Percentiles rank a stretch among this genome's conserved stretches.
phyloP scores from a whole-genome alignment of 257 asterid genomes.

The Primulina huaijiensis region DNA sequence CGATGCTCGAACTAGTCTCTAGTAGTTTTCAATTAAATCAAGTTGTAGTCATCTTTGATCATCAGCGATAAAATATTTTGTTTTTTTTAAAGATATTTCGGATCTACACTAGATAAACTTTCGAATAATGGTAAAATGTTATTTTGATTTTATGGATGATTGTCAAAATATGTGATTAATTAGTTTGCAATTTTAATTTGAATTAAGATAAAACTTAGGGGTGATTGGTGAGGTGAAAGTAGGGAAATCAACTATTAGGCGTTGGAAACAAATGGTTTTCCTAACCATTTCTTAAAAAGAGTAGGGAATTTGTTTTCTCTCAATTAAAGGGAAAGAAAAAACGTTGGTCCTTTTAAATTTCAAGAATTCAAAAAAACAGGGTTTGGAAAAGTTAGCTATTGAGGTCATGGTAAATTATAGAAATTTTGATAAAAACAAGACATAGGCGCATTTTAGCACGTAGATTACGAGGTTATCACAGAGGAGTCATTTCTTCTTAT shows the following conservation, averaged over 20 bases:
- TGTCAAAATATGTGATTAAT: no score
- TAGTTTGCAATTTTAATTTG: not conserved
- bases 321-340: no score
- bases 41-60: no score
- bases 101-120: no score
- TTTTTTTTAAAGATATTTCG: no score
- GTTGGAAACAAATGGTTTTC: not conserved
- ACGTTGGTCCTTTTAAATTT: not conserved
- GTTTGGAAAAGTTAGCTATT: no score
- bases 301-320: not conserved
- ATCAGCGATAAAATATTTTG: no score
- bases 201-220: not conserved
- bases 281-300: not conserved
- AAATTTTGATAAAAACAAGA: not conserved
- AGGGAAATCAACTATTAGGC: not conserved
- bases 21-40: no score
- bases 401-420: not conserved
- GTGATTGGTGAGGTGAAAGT: not conserved
- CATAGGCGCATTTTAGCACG: not conserved
- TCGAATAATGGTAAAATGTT: no score
- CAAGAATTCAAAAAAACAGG: no score
- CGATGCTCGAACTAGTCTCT: no score
- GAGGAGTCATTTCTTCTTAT: not conserved
- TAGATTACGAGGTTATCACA: not conserved
- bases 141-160: no score